Evolutionary conservation across 2,329 filamentous ascomycete genomes (phyloP), one percentile per base, ranked within the genome.

Genomic region (Xylaria sp.): DNA sequence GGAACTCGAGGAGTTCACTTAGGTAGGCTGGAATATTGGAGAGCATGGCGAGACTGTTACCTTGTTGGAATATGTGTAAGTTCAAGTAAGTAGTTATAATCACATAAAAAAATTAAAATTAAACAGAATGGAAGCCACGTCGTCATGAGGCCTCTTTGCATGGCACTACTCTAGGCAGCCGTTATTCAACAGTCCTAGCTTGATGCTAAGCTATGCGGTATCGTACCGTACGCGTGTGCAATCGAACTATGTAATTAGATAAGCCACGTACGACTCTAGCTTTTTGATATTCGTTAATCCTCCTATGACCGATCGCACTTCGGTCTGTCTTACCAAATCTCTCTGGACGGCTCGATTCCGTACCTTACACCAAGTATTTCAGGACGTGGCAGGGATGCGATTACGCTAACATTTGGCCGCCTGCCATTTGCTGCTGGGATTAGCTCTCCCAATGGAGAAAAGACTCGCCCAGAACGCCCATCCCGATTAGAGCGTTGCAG

Each of bases 381-480:
- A 46, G 15, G 41, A 46, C 15, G 34, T 1, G 37, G 25, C 65
- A 67, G 65, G 65, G 59, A 28, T 67, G 34, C 23, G 59, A 37
- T 7, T 50, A 31, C 58, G 54, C 65, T 67, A 67, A 63, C 41
- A 46, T 46, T 41, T 41, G 39, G 13, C 12, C 44, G 12, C 2
- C 20, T 50, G 13, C n/a, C 46, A 20, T n/a, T 50, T 50, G 18
- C 12, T 50, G 56, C 39, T 46, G 9, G 44, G 62, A 13, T 37
- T 31, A 25, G 37, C 15, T 56, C 28, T 25, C 52, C 51, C 20
- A 55, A 52, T 28, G 3, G 15, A 34, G 52, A 37, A 55, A 55
- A 23, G 52, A 55, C 52, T 31, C 51, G 48, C 28, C 23, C 34
- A 20, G 44, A 55, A 62, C 46, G 28, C 46, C 28, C n/a, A 66